Conservation (phyloP, 371 early-diverging fungal genomes). For the Mucor lusitanicus region DNA sequence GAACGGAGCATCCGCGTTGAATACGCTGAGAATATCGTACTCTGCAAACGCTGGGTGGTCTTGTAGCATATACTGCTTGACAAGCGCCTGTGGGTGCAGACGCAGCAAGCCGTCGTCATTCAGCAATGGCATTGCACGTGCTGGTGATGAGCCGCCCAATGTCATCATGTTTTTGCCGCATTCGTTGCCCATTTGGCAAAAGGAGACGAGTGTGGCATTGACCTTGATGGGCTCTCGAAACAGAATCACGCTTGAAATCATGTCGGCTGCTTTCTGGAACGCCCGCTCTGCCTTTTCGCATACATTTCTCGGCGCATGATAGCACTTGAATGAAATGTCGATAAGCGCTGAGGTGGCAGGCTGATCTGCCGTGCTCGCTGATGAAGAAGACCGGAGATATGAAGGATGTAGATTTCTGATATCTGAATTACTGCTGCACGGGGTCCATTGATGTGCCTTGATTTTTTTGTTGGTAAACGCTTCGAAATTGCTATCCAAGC, state of each 20-base stretch:
- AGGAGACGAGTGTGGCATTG: conserved; percentile 46
- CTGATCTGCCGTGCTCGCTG: background rate
- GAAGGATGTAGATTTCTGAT: background rate
- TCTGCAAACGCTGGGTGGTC: conserved; percentile 28
- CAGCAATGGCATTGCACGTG: conserved; percentile 30
- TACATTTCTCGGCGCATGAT: background rate
- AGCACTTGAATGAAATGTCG: conserved; percentile 16
- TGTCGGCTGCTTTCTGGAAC: conserved; percentile 31
- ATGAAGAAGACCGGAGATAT: conserved; percentile 4
- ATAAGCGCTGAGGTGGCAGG: background rate
- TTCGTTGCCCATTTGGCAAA: conserved; percentile 35
- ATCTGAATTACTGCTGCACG: background rate
- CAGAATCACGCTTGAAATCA: conserved; percentile 25
- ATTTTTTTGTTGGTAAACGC: background rate
- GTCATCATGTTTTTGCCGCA: conserved; percentile 30
- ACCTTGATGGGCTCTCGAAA: conserved; percentile 38
- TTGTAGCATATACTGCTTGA: conserved; percentile 46
- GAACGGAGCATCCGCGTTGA: conserved; percentile 58
- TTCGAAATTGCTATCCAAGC: conserved; percentile 10
- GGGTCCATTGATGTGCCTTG: background rate
- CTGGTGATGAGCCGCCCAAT: conserved; percentile 41
- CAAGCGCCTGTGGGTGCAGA: conserved; percentile 61
- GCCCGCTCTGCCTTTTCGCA: conserved; percentile 37
- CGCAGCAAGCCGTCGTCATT: conserved; percentile 29
- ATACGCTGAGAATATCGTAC: conserved; percentile 58